Evolutionary conservation across 176 grass and related monocot genomes (phyloP), one percentile per base, ranked within the genome.

Genomic region (Carex scoparia): DNA sequence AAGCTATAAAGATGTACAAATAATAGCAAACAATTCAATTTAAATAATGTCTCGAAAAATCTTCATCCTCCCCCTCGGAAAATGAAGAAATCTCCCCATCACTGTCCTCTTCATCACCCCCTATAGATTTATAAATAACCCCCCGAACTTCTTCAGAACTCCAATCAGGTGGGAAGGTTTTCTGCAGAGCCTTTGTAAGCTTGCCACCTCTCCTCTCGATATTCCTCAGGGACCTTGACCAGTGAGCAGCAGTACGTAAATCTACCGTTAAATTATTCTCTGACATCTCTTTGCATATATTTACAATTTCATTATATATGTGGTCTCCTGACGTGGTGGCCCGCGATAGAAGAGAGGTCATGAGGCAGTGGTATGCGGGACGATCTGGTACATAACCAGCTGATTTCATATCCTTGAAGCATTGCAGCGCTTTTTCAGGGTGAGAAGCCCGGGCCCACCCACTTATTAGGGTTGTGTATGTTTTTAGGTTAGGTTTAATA

Each of bases 401-500:
- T 40, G 46, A 61, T 88, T 99, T 99, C 91, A 95, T 94, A 76
- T 94, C 91, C 82, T 90, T 88, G 65, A 98, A 98, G 82, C 86
- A 95, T 89, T 87, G 87, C 51, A 99, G 83, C 2, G 93, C 93
- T 84, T 87, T 99, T 72, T 95, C 96, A 64, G 96, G 93, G 81
- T 88, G 91, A 30, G 96, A 89, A 42, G 85, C 90, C 38, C 87
- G 89, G 60, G 93, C 88, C 96, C 93, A 99, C 38, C 96, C 93
- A 91, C 92, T 99, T 81, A 95, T 95, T 85, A 99, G 83, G 73
- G 96, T 95, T 81, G 93, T 99, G 82, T 94, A 94, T n/a, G 96
- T 99, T 87, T 94, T 99, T 81, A 99, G 49, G 87, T 99, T 99
- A 61, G 96, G 96, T 84, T 92, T 92, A 44, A 99, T 81, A 57